A percentile compares a stretch with the other conserved stretches of the same genome.
phyloP scores from a whole-genome alignment of 768 basidiomycete genomes.

The Boletus speciosus region DNA sequence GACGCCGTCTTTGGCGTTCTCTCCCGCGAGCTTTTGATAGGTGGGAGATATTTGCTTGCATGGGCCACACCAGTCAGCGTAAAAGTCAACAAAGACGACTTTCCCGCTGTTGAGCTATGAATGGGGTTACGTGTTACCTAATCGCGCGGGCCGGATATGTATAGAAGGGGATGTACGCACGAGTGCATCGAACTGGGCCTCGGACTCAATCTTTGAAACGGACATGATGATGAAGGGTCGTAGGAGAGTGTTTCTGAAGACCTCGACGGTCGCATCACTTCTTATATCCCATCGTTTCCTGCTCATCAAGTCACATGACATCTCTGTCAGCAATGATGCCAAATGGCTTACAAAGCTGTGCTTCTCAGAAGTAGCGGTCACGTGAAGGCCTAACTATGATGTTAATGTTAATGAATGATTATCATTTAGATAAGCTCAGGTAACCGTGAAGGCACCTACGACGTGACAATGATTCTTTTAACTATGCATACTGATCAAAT shows the following conservation, averaged over 20 bases:
- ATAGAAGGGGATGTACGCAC: conserved; percentile 1
- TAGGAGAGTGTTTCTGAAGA: neutral
- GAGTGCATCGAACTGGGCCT: neutral
- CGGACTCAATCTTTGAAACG: neutral
- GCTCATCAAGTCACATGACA: too few relatives aligned
- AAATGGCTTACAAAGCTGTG: too few relatives aligned
- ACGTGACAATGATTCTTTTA: too few relatives aligned
- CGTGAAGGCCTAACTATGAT: too few relatives aligned
- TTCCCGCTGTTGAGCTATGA: conserved; percentile 3
- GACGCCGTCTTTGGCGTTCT: conserved; percentile 25
- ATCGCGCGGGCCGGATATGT: neutral
- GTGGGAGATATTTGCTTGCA: conserved; percentile 14
- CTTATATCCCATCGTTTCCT: too few relatives aligned
- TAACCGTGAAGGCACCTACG: too few relatives aligned
- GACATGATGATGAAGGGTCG: neutral
- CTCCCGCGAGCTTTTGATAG: neutral
- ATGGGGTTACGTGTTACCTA: neutral
- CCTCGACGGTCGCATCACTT: too few relatives aligned
- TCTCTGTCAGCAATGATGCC: too few relatives aligned
- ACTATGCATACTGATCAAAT: too few relatives aligned
- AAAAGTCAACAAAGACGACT: conserved; percentile 21
- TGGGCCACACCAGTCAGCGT: conserved; percentile 20
- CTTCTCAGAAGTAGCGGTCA: too few relatives aligned
- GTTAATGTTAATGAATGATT: too few relatives aligned
- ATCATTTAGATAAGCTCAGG: too few relatives aligned